phyloP scores from a whole-genome alignment of 176 grass and related monocot genomes.

The Hyparrhenia diplandra region DNA sequence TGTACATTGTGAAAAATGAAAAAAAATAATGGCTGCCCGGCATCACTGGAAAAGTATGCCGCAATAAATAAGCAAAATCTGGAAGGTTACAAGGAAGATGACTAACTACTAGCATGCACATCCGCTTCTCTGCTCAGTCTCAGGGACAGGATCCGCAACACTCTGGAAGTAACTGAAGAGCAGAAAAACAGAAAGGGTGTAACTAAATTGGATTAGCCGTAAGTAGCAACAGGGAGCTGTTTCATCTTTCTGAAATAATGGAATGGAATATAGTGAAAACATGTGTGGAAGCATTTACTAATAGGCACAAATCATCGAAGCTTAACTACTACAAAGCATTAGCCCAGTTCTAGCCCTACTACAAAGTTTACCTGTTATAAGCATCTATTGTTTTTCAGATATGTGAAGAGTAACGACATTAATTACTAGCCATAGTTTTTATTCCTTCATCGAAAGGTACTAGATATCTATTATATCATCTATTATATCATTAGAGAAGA shows the following conservation, averaged over 20 bases:
- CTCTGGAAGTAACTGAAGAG: slow-evolving; percentile 75
- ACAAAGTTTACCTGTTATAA: background rate
- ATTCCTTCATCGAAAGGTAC: background rate
- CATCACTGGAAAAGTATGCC: slow-evolving; percentile 45
- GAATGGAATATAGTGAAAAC: background rate
- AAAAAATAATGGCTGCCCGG: slow-evolving; percentile 20
- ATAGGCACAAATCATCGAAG: background rate
- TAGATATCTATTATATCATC: background rate
- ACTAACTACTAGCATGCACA: slow-evolving; percentile 81
- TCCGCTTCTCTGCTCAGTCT: slow-evolving; percentile 67
- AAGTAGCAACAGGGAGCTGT: too few species aligned
- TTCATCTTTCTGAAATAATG: background rate
- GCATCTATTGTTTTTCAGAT: background rate
- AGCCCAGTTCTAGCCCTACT: too few species aligned
- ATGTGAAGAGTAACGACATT: background rate
- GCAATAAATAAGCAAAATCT: slow-evolving; percentile 40
- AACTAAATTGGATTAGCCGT: background rate
- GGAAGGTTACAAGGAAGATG: slow-evolving; percentile 8
- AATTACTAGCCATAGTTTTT: background rate
- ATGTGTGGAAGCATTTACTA: background rate
- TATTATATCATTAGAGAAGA: background rate
- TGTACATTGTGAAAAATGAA: slow-evolving; percentile 8
- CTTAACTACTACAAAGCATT: too few species aligned
- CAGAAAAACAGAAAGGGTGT: slow-evolving; percentile 24
- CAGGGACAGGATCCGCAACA: slow-evolving; percentile 52